Base-by-base conservation (phyloP, 73 alveolate genomes). In the Loxodes magnus region DNA sequence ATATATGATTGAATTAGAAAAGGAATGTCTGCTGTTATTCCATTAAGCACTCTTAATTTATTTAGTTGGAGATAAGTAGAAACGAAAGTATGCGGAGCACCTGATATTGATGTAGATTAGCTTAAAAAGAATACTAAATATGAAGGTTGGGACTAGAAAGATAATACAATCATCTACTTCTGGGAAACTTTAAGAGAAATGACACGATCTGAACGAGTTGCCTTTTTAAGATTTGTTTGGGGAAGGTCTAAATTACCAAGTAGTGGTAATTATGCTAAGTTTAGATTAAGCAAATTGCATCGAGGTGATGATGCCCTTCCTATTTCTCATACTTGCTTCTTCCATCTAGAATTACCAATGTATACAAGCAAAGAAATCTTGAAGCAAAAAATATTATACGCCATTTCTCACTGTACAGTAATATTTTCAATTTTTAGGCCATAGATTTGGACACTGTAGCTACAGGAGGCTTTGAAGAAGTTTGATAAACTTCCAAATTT, bases 391-490 rank as follows among this genome's bases (percentile, higher is more conserved):
- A 41, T 82, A 22, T 64, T 72, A 19, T 82, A 78, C 67, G 95
- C 95, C 26, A 82, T 82, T 24, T 64, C 88, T 41, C 87, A 78
- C 70, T 82, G 95, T 55, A 79, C 86, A 42, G 95, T 92, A 12
- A 82, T 82, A n/a, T n/a, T n/a, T n/a, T n/a, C n/a, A n/a, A n/a
- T n/a, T n/a, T n/a, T n/a, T n/a, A n/a, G n/a, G n/a, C n/a, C n/a
- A n/a, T n/a, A n/a, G n/a, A n/a, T n/a, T n/a, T n/a, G n/a, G n/a
- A n/a, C n/a, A n/a, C n/a, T n/a, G n/a, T n/a, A n/a, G n/a, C n/a
- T n/a, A n/a, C n/a, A n/a, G n/a, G n/a, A n/a, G n/a, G n/a, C n/a
- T n/a, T n/a, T n/a, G n/a, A n/a, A n/a, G n/a, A n/a, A n/a, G n/a
- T n/a, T n/a, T n/a, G n/a, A n/a, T n/a, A n/a, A n/a, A n/a, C n/a